Evolutionary conservation across 192 early-diverging fungal species (phyloP).

Genomic region (Coemansia asiatica): DNA sequence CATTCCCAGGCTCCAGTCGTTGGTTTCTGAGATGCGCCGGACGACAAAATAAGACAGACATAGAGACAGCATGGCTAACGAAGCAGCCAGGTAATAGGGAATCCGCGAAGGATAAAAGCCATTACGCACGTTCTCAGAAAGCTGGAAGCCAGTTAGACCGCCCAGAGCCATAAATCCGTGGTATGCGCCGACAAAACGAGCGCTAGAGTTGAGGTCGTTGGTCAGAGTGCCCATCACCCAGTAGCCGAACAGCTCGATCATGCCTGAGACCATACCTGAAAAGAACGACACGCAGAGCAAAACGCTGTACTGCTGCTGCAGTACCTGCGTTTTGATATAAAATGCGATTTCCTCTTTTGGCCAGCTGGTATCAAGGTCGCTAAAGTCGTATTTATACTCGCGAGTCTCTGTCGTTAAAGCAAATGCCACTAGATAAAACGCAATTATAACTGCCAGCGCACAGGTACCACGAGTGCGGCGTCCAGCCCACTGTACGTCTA

Average conservation of each 20-base stretch:
- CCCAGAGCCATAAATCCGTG: constrained; percentile 41
- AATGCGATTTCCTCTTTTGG: neutral
- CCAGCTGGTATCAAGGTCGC: constrained; percentile 13
- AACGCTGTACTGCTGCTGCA: constrained; percentile 7
- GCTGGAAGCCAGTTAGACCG: constrained; percentile 31
- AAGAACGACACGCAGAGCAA: constrained; percentile 33
- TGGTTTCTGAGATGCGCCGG: constrained; percentile 6
- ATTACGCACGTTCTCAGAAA: constrained; percentile 1
- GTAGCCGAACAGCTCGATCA: constrained; percentile 44
- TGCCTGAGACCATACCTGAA: constrained; percentile 33
- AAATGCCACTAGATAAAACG: constrained; percentile 11
- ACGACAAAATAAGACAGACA: constrained; percentile 7
- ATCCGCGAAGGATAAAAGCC: constrained; percentile 2
- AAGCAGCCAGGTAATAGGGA: constrained; percentile 2
- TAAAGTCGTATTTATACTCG: constrained; percentile 1
- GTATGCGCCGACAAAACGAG: constrained; percentile 40
- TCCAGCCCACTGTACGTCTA: constrained; percentile 38
- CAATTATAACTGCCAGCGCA: constrained; percentile 9
- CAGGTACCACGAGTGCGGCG: constrained; percentile 23
- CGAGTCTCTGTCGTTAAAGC: constrained; percentile 19
- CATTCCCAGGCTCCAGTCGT: constrained; percentile 6
- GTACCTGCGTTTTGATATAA: constrained; percentile 18
- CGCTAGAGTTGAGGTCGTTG: constrained; percentile 39
- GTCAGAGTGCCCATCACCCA: constrained; percentile 53
- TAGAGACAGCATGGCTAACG: constrained; percentile 1